A percentile compares a stretch with the other conserved stretches of the same genome.
phyloP scores from a whole-genome alignment of 306 rosid genomes.

The Dalbergia cochinchinensis region DNA sequence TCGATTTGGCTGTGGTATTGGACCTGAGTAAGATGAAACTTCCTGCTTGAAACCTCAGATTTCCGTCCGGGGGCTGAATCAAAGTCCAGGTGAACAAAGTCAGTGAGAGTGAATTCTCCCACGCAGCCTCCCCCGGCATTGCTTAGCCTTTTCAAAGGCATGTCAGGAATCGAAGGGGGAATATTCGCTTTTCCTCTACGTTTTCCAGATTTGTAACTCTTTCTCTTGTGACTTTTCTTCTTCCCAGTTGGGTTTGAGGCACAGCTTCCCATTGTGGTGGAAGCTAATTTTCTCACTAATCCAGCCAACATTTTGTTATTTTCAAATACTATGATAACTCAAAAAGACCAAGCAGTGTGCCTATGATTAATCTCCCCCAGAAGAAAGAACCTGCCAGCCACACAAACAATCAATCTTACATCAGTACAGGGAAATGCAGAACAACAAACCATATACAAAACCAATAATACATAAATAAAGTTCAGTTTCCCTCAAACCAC shows the following conservation, averaged over 20 bases:
- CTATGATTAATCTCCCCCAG: constrained; percentile 28
- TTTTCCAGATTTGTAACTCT: constrained; percentile 48
- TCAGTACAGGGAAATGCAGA: constrained; percentile 35
- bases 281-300: constrained; percentile 41
- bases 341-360: not conserved
- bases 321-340: not conserved
- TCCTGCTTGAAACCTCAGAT: constrained; percentile 79
- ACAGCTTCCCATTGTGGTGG: constrained; percentile 73
- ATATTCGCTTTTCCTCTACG: constrained; percentile 55
- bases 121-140: constrained; percentile 56
- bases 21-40: constrained; percentile 73
- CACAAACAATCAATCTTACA: constrained; percentile 35
- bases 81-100: constrained; percentile 71
- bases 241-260: constrained; percentile 63
- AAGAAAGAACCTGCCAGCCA: constrained; percentile 38
- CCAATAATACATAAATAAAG: not conserved
- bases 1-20: constrained; percentile 81
- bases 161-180: constrained; percentile 54
- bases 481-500: too few species aligned
- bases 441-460: not conserved
- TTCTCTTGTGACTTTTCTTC: constrained; percentile 37
- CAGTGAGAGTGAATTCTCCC: constrained; percentile 59
- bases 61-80: constrained; percentile 61
- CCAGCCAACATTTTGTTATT: constrained; percentile 40
- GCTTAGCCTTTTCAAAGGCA: constrained; percentile 53